phyloP scores from a whole-genome alignment of 2,329 filamentous ascomycete genomes.

The Onygenales sp. region DNA sequence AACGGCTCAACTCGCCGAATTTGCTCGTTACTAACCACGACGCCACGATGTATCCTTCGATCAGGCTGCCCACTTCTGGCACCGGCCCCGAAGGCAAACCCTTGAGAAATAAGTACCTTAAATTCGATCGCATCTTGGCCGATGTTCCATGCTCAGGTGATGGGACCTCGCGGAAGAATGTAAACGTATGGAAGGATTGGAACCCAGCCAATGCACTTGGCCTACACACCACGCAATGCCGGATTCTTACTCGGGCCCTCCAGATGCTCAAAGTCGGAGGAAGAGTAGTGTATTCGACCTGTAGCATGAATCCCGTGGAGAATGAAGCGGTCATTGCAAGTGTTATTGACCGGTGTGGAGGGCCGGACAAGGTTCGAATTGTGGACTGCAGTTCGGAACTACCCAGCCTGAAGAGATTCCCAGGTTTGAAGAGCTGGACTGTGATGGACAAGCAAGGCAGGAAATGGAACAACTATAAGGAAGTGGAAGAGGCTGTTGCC shows the following conservation, averaged over 20 bases:
- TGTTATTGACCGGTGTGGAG: conserved; percentile 84
- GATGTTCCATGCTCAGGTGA: conserved; percentile 97
- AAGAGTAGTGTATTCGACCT: conserved; percentile 93
- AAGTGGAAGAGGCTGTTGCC: conserved; percentile 60
- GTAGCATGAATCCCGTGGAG: conserved; percentile 97
- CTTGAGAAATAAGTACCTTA: conserved; percentile 62
- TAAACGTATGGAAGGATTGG: conserved; percentile 93
- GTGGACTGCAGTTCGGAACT: conserved; percentile 74
- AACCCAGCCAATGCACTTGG: conserved; percentile 77
- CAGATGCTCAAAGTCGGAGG: conserved; percentile 96
- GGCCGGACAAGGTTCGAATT: conserved; percentile 68
- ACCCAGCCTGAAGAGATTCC: conserved; percentile 62
- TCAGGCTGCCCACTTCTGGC: conserved; percentile 62
- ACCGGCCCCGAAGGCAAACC: conserved; percentile 41
- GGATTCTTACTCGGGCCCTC: conserved; percentile 82
- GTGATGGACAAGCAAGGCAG: conserved; percentile 79
- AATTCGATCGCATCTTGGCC: conserved; percentile 92
- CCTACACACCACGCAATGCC: conserved; percentile 74
- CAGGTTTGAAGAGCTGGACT: conserved; percentile 74
- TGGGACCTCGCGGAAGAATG: conserved; percentile 87
- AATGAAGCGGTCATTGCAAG: conserved; percentile 87
- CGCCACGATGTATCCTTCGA: conserved; percentile 87
- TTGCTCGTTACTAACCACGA: conserved; percentile 97
- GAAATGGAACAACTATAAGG: conserved; percentile 72
- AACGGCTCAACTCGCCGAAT: conserved; percentile 92